Evolutionary conservation across 345 rosid species (phyloP).

Genomic region (Salix purpurea): DNA sequence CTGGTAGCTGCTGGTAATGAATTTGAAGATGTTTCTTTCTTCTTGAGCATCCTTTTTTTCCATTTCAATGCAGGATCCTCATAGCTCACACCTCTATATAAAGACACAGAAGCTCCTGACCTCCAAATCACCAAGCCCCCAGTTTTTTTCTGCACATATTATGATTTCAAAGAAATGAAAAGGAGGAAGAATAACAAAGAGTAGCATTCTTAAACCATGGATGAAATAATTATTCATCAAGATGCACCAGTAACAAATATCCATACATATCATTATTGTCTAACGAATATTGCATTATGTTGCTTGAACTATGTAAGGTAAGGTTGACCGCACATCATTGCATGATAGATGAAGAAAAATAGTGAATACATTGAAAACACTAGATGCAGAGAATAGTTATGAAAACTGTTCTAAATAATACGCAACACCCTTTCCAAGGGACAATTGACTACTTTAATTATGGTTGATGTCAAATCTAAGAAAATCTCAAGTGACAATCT

Average conservation of each 20-base stretch:
- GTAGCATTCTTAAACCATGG: background rate
- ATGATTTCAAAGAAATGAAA: background rate
- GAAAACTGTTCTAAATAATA: background rate
- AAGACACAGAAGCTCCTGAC: constrained; percentile 71
- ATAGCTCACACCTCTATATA: constrained; percentile 69
- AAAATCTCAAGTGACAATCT: background rate
- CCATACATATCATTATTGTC: background rate
- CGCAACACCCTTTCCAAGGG: background rate
- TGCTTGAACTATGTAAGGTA: background rate
- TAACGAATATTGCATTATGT: background rate
- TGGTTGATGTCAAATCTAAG: background rate
- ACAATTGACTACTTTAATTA: background rate
- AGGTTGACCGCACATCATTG: background rate
- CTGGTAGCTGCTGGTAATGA: constrained; percentile 27
- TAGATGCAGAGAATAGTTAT: background rate
- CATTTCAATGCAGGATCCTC: constrained; percentile 43
- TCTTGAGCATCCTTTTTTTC: constrained; percentile 46
- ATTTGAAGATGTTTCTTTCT: constrained; percentile 32
- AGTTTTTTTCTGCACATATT: constrained; percentile 65
- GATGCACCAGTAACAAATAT: background rate
- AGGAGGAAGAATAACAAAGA: constrained; percentile 6
- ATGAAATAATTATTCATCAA: background rate
- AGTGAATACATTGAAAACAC: background rate
- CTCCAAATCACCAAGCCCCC: constrained; percentile 98
- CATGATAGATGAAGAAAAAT: background rate